These are phyloP conservation scores for Jatropha curcas DNA, from an alignment of 345 rosid species.

Conservation along the genomic window DNA sequence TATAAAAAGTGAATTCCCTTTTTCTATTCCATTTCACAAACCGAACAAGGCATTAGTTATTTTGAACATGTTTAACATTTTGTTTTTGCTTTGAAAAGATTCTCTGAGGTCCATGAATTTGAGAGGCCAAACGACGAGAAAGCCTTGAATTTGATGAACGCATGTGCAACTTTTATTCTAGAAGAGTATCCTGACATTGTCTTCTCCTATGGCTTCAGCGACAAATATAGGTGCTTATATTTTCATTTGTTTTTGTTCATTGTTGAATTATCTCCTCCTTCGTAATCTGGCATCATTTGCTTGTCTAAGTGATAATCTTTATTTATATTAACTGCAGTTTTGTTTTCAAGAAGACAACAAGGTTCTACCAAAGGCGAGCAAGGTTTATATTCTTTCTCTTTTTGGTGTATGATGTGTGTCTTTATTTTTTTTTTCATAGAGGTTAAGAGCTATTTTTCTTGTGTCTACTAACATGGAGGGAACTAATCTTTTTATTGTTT, in stretches of 20 bases:
- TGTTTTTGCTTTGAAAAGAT: conserved; percentile 36
- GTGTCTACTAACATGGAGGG: not conserved
- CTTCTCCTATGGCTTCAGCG: conserved; percentile 78
- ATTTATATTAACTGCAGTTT: conserved; percentile 46
- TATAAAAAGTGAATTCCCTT: too few relatives aligned
- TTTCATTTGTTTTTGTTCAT: not conserved
- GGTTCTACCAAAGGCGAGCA: conserved; percentile 84
- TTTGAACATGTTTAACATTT: not conserved
- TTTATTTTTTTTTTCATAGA: not conserved
- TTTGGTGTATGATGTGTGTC: not conserved
- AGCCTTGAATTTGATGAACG: conserved; percentile 68
- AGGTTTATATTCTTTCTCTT: conserved; percentile 42
- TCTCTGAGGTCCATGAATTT: conserved; percentile 65
- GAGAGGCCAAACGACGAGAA: conserved; percentile 75
- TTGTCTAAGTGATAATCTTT: not conserved
- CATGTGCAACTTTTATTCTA: conserved; percentile 57
- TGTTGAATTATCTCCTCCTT: not conserved
- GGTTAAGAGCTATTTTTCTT: not conserved
- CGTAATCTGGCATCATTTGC: not conserved
- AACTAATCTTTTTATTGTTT: not conserved
- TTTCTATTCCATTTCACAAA: too few relatives aligned
- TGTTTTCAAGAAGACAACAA: conserved; percentile 72
- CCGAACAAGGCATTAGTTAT: too few relatives aligned
- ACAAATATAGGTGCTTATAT: conserved; percentile 60
- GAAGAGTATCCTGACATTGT: conserved; percentile 78